Evolutionary conservation across 2,329 filamentous ascomycete genomes (phyloP).

Genomic region (Penicillium oxalicum): DNA sequence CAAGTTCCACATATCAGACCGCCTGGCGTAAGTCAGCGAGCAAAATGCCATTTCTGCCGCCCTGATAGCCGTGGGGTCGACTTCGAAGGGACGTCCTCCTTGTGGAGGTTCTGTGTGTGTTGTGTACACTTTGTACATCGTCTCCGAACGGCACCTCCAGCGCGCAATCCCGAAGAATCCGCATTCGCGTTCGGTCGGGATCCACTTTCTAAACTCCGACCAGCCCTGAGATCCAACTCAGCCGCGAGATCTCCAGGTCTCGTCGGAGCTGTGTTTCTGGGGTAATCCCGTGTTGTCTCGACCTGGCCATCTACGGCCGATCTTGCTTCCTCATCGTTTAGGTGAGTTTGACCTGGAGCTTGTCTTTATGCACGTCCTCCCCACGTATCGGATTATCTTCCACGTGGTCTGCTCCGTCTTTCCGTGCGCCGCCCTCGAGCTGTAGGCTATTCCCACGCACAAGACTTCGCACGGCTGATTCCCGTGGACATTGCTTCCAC

Average conservation of each 20-base stretch:
- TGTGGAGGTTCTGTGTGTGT: too few relatives aligned
- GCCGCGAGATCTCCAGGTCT: slow-evolving; percentile 13
- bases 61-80: too few relatives aligned
- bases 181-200: not conserved
- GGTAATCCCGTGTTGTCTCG: slow-evolving; percentile 1
- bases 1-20: too few relatives aligned
- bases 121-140: too few relatives aligned
- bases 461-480: slow-evolving; percentile 13
- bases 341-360: not conserved
- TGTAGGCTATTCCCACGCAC: slow-evolving; percentile 36
- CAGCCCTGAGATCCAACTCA: slow-evolving; percentile 7
- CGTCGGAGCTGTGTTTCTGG: slow-evolving; percentile 12
- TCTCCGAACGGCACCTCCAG: too few relatives aligned
- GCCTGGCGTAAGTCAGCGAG: too few relatives aligned
- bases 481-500: slow-evolving; percentile 34
- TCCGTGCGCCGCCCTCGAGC: slow-evolving; percentile 7
- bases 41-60: too few relatives aligned
- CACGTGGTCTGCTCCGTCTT: not conserved
- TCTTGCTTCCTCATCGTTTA: not conserved
- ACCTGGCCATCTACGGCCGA: not conserved
- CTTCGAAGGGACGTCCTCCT: too few relatives aligned
- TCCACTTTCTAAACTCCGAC: not conserved
- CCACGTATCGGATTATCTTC: not conserved
- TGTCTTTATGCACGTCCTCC: not conserved
- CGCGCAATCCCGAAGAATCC: not conserved